phyloP scores from a whole-genome alignment of 2,329 filamentous ascomycete species.

The Furcasterigmium sp. region DNA sequence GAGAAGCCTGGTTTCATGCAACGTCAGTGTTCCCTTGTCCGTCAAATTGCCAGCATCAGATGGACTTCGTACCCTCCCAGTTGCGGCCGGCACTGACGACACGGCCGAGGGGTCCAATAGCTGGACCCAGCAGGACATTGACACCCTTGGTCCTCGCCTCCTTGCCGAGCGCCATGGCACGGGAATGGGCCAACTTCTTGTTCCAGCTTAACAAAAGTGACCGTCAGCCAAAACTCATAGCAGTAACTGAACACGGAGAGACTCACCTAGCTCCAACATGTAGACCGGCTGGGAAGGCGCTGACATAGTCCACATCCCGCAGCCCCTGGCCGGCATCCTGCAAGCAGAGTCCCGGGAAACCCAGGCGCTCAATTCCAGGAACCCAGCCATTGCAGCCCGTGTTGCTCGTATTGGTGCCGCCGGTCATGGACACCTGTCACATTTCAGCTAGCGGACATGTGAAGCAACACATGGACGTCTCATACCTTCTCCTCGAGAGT shows the following conservation, averaged over 20 bases:
- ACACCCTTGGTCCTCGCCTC: too few species aligned
- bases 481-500: too few species aligned
- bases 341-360: slow-evolving; percentile 33
- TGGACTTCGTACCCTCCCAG: slow-evolving; percentile 35
- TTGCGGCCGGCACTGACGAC: slow-evolving; percentile 69
- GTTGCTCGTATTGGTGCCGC: slow-evolving; percentile 57
- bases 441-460: too few species aligned
- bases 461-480: too few species aligned
- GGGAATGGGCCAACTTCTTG: slow-evolving; percentile 39
- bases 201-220: too few species aligned
- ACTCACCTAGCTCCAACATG: slow-evolving; percentile 44
- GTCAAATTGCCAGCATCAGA: slow-evolving; percentile 27
- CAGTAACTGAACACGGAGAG: too few species aligned
- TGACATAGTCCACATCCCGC: slow-evolving; percentile 31
- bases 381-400: slow-evolving; percentile 43
- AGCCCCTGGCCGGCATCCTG: slow-evolving; percentile 36
- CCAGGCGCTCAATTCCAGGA: slow-evolving; percentile 27
- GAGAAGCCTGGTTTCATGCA: too few species aligned
- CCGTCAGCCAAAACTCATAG: too few species aligned
- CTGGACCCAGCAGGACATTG: slow-evolving; percentile 72
- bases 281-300: slow-evolving; percentile 38
- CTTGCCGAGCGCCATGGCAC: slow-evolving; percentile 25
- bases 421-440: too few species aligned
- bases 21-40: slow-evolving; percentile 38
- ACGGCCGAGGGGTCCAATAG: slow-evolving; percentile 70